A percentile compares a stretch with the other conserved stretches of the same genome.
Conservation (phyloP, 1,139 yeast genomes). For the Suhomyces bribrorum region DNA sequence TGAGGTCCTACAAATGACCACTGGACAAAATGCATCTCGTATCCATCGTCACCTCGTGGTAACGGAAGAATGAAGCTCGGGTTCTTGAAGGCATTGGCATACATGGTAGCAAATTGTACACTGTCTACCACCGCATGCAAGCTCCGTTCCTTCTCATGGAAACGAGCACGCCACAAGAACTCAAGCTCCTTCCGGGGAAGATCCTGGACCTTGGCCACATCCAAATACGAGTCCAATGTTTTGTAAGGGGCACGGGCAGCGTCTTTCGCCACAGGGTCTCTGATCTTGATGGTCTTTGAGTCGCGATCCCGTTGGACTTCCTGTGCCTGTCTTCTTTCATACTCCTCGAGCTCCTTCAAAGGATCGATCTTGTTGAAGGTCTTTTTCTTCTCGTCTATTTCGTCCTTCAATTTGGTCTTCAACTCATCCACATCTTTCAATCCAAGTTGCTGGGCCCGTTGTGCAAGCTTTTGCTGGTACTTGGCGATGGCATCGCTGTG, state of each 20-base stretch:
- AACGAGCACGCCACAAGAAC: slow-evolving; percentile 87
- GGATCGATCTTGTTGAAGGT: slow-evolving; percentile 69
- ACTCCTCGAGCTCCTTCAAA: slow-evolving; percentile 61
- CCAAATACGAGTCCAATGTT: slow-evolving; percentile 68
- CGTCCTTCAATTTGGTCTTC: slow-evolving; percentile 60
- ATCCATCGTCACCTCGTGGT: slow-evolving; percentile 56
- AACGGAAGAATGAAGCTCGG: slow-evolving; percentile 77
- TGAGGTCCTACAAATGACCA: slow-evolving; percentile 89
- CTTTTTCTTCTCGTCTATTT: slow-evolving; percentile 56
- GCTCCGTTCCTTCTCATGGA: slow-evolving; percentile 58
- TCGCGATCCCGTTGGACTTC: slow-evolving; percentile 35
- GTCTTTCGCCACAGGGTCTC: slow-evolving; percentile 51
- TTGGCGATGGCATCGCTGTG: slow-evolving; percentile 8
- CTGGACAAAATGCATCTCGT: slow-evolving; percentile 90
- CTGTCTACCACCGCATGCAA: slow-evolving; percentile 65
- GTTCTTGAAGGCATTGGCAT: slow-evolving; percentile 66
- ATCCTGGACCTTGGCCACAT: slow-evolving; percentile 61
- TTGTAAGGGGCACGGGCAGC: slow-evolving; percentile 61
- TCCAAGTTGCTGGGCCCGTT: slow-evolving; percentile 42
- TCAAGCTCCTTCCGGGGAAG: slow-evolving; percentile 69
- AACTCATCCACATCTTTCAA: slow-evolving; percentile 57
- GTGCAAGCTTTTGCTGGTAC: slow-evolving; percentile 36
- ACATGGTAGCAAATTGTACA: slow-evolving; percentile 59
- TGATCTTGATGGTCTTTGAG: slow-evolving; percentile 25
- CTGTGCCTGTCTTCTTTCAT: slow-evolving; percentile 42